These are phyloP conservation scores for Sclerotinia spermophila DNA, from an alignment of 2,329 filamentous ascomycete genomes.

Conservation along the genomic window DNA sequence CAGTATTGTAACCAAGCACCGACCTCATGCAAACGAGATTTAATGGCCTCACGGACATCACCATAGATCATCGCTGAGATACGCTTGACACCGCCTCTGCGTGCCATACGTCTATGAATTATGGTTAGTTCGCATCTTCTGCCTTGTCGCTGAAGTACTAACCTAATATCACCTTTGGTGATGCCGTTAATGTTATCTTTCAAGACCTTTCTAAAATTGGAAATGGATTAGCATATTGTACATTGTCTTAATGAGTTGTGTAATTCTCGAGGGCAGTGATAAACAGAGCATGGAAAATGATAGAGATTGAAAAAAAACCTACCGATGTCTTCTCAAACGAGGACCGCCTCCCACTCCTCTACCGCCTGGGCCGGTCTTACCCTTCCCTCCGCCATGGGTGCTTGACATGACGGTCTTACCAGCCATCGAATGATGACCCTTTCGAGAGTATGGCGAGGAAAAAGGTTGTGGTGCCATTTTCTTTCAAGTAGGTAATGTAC, in stretches of 20 bases:
- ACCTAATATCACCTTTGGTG: constrained; percentile 55
- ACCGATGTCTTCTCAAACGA: constrained; percentile 21
- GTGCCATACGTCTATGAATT: constrained; percentile 56
- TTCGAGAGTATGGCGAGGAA: background rate
- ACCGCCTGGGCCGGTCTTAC: constrained; percentile 18
- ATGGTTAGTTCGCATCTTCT: background rate
- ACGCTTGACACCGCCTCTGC: constrained; percentile 73
- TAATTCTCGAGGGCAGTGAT: background rate
- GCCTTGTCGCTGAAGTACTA: constrained; percentile 23
- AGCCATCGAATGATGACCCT: background rate
- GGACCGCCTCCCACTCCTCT: constrained; percentile 18
- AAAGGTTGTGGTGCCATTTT: background rate
- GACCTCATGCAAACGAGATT: constrained; percentile 48
- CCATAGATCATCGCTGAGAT: constrained; percentile 64
- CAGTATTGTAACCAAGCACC: background rate
- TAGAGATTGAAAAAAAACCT: background rate
- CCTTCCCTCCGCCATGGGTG: constrained; percentile 16
- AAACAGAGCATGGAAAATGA: background rate
- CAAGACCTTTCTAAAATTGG: constrained; percentile 44
- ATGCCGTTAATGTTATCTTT: constrained; percentile 49
- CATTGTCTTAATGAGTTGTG: background rate
- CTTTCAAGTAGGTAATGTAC: background rate
- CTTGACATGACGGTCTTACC: background rate
- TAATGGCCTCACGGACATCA: constrained; percentile 53
- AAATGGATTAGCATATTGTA: constrained; percentile 3